Base-by-base conservation (phyloP, 306 rosid species). In the Rosa lucieae region DNA sequence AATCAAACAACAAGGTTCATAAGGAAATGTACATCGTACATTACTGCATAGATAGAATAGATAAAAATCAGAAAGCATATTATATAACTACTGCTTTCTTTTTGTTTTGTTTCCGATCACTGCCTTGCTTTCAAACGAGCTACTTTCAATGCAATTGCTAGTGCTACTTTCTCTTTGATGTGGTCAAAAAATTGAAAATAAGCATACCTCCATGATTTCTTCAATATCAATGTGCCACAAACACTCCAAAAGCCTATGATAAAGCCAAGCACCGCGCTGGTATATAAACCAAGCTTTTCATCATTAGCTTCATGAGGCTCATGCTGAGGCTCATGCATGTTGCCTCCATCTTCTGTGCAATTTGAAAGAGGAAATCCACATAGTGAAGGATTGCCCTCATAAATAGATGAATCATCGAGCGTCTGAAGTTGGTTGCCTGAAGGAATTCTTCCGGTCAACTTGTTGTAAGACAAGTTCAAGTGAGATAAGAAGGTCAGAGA, bases 131-230 rank as follows among this genome's bases (percentile, higher is more conserved):
- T 3, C 20, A 35, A 32, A 51, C 18, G 48, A 32, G 76, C 76
- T 10, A 11, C 32, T 72, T 10, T 32, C n/a, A 39, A 4, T 56
- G 39, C 8, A 55, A 74, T 56, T 20, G 39, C 52, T 1, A 55
- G 21, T 40, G 77, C 51, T 21, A 14, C 32, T 11, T 49, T 53
- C 8, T 47, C 69, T 52, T 68, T 42, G 1, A 72, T 23, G 53
- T 44, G 23, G 67, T 55, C 21, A 3, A 73, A 39, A 8, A 55
- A 73, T 3, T 40, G 49, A 21, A 73, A 73, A 52, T 73, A 73
- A 0, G 77, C 77, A 73, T 18, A 73, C 77, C 73, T 79, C 82
- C 44, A 67, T n/a, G 69, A 42, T 6, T 40, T 52, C 4, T 49
- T 63, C 13, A 75, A 26, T 11, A 65, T 10, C 46, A 37, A 21